Conservation (phyloP, 805 yeast species). For the Blastobotrys parvus region DNA sequence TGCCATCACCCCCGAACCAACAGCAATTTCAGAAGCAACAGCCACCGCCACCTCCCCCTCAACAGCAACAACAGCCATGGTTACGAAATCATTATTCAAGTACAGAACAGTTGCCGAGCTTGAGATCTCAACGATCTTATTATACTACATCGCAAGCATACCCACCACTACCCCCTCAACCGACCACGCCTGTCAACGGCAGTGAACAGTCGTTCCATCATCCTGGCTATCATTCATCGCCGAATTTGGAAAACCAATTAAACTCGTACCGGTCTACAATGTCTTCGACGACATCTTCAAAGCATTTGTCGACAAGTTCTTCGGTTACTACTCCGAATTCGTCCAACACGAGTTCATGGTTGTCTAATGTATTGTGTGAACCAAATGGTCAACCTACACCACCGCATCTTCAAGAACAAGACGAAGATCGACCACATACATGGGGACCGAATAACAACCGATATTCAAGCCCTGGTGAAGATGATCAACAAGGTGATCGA, state of each 20-base stretch:
- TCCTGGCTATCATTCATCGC: not conserved
- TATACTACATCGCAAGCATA: constrained; percentile 3
- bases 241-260: not conserved
- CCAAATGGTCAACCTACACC: constrained; percentile 5
- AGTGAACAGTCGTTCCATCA: no score
- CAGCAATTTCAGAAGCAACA: not conserved
- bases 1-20: not conserved
- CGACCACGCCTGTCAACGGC: no score
- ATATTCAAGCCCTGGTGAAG: constrained; percentile 16
- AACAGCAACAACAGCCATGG: constrained; percentile 6
- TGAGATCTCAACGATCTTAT: not conserved
- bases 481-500: constrained; percentile 14
- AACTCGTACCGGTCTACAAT: not conserved
- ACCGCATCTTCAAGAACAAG: constrained; percentile 6
- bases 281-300: constrained; percentile 15
- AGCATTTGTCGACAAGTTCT: constrained; percentile 15
- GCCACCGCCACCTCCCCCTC: constrained; percentile 2
- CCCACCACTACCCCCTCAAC: constrained; percentile 3
- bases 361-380: constrained; percentile 19
- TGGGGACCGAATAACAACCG: constrained; percentile 24
- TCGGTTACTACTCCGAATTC: constrained; percentile 16
- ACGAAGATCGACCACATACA: constrained; percentile 23
- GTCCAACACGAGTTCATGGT: constrained; percentile 19
- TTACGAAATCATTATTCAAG: no score
- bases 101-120: no score